These are phyloP conservation scores for Nakaseomyces sp. DNA, from an alignment of 1,139 yeast genomes.

Conservation along the genomic window DNA sequence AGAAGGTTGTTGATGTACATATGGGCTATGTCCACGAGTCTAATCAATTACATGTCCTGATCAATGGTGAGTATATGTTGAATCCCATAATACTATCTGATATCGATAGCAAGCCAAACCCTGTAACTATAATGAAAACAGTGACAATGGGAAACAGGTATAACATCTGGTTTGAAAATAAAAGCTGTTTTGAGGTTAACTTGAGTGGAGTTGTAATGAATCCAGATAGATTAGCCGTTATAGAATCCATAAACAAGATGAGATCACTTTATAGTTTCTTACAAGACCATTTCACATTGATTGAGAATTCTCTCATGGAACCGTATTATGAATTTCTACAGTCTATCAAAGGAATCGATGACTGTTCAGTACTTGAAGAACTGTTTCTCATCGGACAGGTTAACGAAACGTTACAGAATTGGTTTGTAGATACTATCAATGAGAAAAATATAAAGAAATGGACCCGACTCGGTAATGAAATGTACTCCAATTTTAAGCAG, in stretches of 20 bases:
- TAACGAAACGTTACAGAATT: constrained; percentile 33
- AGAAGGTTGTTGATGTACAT: constrained; percentile 12
- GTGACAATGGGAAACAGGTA: background rate
- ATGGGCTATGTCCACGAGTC: constrained; percentile 8
- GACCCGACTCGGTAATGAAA: constrained; percentile 38
- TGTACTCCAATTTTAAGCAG: constrained; percentile 20
- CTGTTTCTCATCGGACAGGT: constrained; percentile 18
- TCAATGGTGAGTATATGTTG: constrained; percentile 14
- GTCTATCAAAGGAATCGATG: background rate
- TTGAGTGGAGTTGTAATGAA: background rate
- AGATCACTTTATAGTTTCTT: background rate
- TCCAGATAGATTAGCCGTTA: background rate
- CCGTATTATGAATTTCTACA: constrained; percentile 3
- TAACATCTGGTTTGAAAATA: background rate
- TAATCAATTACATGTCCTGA: constrained; percentile 9
- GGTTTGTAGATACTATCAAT: constrained; percentile 49
- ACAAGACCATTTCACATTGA: background rate
- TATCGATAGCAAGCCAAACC: background rate
- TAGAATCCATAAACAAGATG: background rate
- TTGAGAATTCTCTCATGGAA: background rate
- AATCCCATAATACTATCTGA: background rate
- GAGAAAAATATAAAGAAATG: constrained; percentile 61
- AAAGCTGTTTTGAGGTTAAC: background rate
- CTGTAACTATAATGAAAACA: background rate
- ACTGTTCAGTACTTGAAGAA: constrained; percentile 1